Percentiles rank a stretch among this genome's conserved stretches.
These are phyloP conservation scores for Daldinia vernicosa DNA, from an alignment of 495 filamentous ascomycete species.

Conservation along the genomic window DNA sequence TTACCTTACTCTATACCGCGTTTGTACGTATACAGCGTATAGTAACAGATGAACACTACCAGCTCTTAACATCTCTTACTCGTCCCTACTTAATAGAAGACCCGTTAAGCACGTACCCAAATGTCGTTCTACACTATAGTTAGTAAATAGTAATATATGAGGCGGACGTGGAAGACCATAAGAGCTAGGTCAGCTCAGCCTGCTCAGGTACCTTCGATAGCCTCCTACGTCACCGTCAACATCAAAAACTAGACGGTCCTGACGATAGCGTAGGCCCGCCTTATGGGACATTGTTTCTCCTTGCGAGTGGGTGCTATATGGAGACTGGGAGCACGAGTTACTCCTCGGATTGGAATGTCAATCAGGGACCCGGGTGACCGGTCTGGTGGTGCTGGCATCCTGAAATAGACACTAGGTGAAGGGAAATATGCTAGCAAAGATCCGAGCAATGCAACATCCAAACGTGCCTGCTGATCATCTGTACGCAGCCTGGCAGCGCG, in stretches of 20 bases:
- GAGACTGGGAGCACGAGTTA: slow-evolving; percentile 19
- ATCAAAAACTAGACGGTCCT: neutral
- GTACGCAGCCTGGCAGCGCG: slow-evolving; percentile 18
- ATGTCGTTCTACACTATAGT: neutral
- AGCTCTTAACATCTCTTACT: neutral
- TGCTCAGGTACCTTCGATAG: slow-evolving; percentile 11
- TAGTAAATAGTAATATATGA: neutral
- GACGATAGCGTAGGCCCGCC: neutral
- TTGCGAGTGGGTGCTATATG: slow-evolving; percentile 12
- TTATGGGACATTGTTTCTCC: slow-evolving; percentile 30
- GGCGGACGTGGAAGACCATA: neutral
- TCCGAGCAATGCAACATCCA: slow-evolving; percentile 40
- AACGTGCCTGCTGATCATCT: slow-evolving; percentile 42
- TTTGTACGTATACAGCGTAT: no score
- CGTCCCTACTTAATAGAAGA: neutral
- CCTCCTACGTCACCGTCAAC: slow-evolving; percentile 24
- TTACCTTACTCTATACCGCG: neutral
- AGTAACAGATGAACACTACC: no score
- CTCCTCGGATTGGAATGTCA: slow-evolving; percentile 22
- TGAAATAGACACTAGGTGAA: slow-evolving; percentile 33
- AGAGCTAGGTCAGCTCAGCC: neutral
- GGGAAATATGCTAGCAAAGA: slow-evolving; percentile 42
- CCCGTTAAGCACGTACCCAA: neutral
- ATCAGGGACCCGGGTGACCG: slow-evolving; percentile 17
- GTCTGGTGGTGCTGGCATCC: slow-evolving; percentile 31